Evolutionary conservation across 1,284 basidiomycete species (phyloP).

Genomic region (Tylopilus sp.): DNA sequence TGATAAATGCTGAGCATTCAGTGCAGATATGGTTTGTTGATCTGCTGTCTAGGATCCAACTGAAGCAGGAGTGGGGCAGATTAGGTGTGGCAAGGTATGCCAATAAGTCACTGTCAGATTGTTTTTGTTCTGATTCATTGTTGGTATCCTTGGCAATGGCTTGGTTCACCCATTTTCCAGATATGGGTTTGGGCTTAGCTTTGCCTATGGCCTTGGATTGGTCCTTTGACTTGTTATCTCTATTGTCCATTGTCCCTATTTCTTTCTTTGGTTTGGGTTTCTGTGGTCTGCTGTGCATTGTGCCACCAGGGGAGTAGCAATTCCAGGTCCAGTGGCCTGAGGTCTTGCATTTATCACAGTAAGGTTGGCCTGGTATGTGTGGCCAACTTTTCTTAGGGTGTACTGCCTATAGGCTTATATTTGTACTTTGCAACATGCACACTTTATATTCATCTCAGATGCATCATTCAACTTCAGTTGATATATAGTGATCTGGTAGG

Average conservation of each 20-base stretch:
- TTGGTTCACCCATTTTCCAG: slow-evolving; percentile 1
- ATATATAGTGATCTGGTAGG: slow-evolving; percentile 12
- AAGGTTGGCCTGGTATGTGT: no score
- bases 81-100: neutral
- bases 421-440: neutral
- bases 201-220: neutral
- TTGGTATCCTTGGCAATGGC: neutral
- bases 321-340: neutral
- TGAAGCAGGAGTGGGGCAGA: neutral
- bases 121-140: neutral
- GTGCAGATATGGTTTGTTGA: slow-evolving; percentile 16
- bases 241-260: neutral
- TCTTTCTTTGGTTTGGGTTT: no score
- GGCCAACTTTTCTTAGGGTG: neutral
- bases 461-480: neutral
- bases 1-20: slow-evolving; percentile 8
- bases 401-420: neutral
- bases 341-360: neutral
- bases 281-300: neutral
- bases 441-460: slow-evolving; percentile 10
- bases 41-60: no score
- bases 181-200: neutral
- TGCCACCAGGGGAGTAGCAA: no score
- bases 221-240: neutral
- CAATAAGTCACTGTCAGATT: neutral